Evolutionary conservation across 2,329 filamentous ascomycete genomes (phyloP).

Genomic region (Metarhizium guizhouense): DNA sequence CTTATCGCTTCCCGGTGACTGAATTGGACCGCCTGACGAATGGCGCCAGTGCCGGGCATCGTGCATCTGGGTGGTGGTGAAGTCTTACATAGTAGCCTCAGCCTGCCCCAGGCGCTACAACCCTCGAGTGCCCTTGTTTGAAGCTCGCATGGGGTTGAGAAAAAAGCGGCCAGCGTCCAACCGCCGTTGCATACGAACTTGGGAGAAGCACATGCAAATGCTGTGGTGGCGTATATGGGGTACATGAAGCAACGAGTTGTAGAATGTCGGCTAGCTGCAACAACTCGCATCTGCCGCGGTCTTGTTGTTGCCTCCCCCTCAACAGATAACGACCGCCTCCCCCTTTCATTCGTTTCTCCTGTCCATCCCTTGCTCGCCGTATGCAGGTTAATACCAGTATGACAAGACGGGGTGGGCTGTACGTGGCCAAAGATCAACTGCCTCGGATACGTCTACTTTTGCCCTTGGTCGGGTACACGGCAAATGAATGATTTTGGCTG

Average conservation of each 20-base stretch:
- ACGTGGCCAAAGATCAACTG: not conserved
- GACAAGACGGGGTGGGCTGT: not conserved
- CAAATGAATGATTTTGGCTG: too few species aligned
- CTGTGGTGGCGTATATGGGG: not conserved
- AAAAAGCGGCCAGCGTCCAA: not conserved
- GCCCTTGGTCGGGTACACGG: too few species aligned
- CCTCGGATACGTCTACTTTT: not conserved
- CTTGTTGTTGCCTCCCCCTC: not conserved
- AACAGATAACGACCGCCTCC: not conserved
- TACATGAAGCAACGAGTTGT: not conserved
- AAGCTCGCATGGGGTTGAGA: not conserved
- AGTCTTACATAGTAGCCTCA: too few species aligned
- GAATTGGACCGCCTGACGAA: too few species aligned
- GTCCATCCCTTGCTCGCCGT: conserved; percentile 6
- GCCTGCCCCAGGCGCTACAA: too few species aligned
- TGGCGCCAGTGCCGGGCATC: not conserved
- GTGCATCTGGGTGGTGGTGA: too few species aligned
- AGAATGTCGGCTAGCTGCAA: not conserved
- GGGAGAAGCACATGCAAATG: not conserved
- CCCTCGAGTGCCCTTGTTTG: not conserved
- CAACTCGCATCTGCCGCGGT: not conserved
- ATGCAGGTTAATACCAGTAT: conserved; percentile 1
- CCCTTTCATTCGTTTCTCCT: not conserved
- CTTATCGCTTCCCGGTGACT: not conserved
- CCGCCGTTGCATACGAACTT: not conserved